These are phyloP conservation scores for Penicillium atrosanguineum DNA, from an alignment of 495 filamentous ascomycete species.

Conservation along the genomic window DNA sequence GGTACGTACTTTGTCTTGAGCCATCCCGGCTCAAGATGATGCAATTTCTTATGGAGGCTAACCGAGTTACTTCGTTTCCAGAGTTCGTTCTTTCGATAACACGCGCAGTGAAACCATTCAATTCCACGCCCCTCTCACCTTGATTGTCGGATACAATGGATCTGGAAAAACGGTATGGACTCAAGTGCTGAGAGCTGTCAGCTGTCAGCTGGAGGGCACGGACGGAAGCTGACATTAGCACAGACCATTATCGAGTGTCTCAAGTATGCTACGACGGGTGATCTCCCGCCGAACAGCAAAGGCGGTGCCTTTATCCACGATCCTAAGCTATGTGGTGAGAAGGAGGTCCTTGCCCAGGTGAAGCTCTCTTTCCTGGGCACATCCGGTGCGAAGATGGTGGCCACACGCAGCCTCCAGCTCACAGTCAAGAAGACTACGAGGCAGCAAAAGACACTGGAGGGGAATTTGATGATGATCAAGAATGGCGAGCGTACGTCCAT, in stretches of 20 bases:
- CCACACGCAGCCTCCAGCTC: slow-evolving; percentile 77
- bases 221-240: slow-evolving; percentile 8
- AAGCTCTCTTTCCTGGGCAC: slow-evolving; percentile 81
- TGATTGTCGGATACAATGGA: slow-evolving; percentile 96
- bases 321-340: slow-evolving; percentile 86
- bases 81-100: slow-evolving; percentile 90
- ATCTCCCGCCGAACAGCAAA: slow-evolving; percentile 89
- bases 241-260: slow-evolving; percentile 98
- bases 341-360: slow-evolving; percentile 87
- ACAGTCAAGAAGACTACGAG: slow-evolving; percentile 77
- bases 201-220: background rate
- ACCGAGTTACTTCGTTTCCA: slow-evolving; percentile 22
- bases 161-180: slow-evolving; percentile 80
- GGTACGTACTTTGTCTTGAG: slow-evolving; percentile 43
- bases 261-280: slow-evolving; percentile 95
- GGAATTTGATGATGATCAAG: slow-evolving; percentile 66
- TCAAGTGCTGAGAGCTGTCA: background rate
- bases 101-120: slow-evolving; percentile 73
- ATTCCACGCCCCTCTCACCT: slow-evolving; percentile 84
- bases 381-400: slow-evolving; percentile 72
- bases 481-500: slow-evolving; percentile 77
- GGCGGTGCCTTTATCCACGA: slow-evolving; percentile 97
- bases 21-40: background rate
- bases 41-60: background rate
- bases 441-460: slow-evolving; percentile 76